These are phyloP conservation scores for Coniosporium tulheliwenetii DNA, from an alignment of 2,329 filamentous ascomycete genomes.

Conservation along the genomic window DNA sequence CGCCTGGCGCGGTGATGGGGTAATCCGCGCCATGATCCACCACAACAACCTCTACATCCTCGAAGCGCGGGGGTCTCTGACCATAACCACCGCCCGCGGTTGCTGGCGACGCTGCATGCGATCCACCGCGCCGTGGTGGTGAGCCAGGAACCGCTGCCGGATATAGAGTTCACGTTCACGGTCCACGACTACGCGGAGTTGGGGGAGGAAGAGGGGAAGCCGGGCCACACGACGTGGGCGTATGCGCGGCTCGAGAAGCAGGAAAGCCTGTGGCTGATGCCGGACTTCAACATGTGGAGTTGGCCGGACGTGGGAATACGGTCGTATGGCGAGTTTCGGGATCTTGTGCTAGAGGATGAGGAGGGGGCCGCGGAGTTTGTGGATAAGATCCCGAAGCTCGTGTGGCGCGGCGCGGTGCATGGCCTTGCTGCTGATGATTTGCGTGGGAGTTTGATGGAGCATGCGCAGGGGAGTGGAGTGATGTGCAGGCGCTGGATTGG, in stretches of 20 bases:
- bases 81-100: constrained; percentile 10
- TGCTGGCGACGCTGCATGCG: constrained; percentile 26
- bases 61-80: constrained; percentile 15
- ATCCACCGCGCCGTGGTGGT: constrained; percentile 31
- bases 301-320: constrained; percentile 34
- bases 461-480: constrained; percentile 28
- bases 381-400: constrained; percentile 27
- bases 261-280: constrained; percentile 33
- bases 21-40: constrained; percentile 21
- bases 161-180: constrained; percentile 33
- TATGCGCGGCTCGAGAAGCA: constrained; percentile 11
- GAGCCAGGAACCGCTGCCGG: constrained; percentile 25
- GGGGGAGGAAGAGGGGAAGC: constrained; percentile 2
- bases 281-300: constrained; percentile 38
- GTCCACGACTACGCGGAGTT: constrained; percentile 26
- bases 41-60: constrained; percentile 17
- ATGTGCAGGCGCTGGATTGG: constrained; percentile 17
- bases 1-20: constrained; percentile 14
- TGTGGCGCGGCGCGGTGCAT: constrained; percentile 30
- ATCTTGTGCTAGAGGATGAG: constrained; percentile 17
- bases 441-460: constrained; percentile 22
- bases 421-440: constrained; percentile 19
- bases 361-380: constrained; percentile 15
- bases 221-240: constrained; percentile 7
- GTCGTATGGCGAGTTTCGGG: constrained; percentile 25